These are phyloP conservation scores for Paraglomus brasilianum DNA, from an alignment of 192 early-diverging fungal genomes.

Conservation along the genomic window DNA sequence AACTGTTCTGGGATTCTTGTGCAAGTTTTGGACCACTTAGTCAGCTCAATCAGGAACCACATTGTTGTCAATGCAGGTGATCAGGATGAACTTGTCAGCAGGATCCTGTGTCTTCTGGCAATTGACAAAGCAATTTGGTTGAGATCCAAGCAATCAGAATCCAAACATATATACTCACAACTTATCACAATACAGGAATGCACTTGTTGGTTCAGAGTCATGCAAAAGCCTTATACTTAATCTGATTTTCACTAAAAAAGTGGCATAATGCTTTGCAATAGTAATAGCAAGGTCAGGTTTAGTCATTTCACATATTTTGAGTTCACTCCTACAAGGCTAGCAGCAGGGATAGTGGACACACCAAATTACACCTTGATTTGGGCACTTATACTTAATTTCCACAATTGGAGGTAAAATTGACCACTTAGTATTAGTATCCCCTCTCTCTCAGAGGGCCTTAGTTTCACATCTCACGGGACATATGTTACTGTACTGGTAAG, in stretches of 20 bases:
- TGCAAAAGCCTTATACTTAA: not conserved
- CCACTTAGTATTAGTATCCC: too few relatives aligned
- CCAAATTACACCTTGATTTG: too few relatives aligned
- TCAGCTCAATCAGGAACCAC: conserved; percentile 11
- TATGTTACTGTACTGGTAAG: too few relatives aligned
- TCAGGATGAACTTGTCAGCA: conserved; percentile 1
- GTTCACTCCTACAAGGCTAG: conserved; percentile 3
- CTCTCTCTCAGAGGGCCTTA: too few relatives aligned
- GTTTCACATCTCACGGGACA: too few relatives aligned
- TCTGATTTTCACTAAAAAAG: not conserved
- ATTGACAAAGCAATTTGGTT: conserved; percentile 12
- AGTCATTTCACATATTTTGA: not conserved
- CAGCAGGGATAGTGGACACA: too few relatives aligned
- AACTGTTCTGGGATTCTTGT: conserved; percentile 2
- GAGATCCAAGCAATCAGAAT: not conserved
- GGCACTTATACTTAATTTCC: too few relatives aligned
- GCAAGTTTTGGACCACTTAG: conserved; percentile 6
- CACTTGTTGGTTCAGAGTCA: not conserved
- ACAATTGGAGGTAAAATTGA: too few relatives aligned
- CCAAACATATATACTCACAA: not conserved
- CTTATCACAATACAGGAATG: conserved; percentile 3
- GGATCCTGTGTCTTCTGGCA: conserved; percentile 9
- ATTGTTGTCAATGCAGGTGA: conserved; percentile 13
- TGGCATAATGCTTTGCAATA: not conserved
- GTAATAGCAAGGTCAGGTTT: conserved; percentile 13